These are phyloP conservation scores for Sporothrix protearum DNA, from an alignment of 2,329 filamentous ascomycete genomes.

Conservation along the genomic window DNA sequence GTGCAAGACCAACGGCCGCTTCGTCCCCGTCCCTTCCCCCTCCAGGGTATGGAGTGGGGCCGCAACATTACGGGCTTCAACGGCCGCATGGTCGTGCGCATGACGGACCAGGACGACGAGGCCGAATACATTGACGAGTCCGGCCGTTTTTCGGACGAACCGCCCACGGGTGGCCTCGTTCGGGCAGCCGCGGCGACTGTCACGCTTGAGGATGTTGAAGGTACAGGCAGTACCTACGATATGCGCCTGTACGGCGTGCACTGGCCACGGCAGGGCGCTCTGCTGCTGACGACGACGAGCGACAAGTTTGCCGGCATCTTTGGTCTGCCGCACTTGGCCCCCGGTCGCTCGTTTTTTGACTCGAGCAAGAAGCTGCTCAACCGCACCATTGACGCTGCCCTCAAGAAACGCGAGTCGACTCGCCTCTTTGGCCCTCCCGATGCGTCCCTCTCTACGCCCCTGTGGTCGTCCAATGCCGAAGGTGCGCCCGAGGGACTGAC, in stretches of 20 bases:
- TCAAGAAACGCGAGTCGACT: constrained; percentile 60
- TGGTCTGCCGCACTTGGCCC: constrained; percentile 76
- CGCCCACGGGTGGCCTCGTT: constrained; percentile 50
- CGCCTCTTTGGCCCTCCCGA: constrained; percentile 57
- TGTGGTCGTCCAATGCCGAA: constrained; percentile 71
- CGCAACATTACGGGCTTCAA: constrained; percentile 74
- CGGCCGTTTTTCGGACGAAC: constrained; percentile 31
- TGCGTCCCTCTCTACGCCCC: constrained; percentile 51
- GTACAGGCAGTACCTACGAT: constrained; percentile 71
- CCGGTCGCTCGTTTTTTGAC: constrained; percentile 54
- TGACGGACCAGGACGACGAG: constrained; percentile 53
- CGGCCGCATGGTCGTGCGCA: constrained; percentile 66
- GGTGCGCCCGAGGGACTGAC: constrained; percentile 56
- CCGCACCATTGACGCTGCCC: constrained; percentile 63
- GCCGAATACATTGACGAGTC: constrained; percentile 41
- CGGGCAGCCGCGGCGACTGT: constrained; percentile 68
- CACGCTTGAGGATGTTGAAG: constrained; percentile 67
- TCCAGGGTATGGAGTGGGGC: constrained; percentile 54
- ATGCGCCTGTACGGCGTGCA: constrained; percentile 80
- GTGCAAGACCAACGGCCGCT: not conserved
- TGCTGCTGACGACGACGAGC: constrained; percentile 83
- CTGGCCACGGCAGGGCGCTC: constrained; percentile 73
- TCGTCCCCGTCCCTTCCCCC: not conserved
- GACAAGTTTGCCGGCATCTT: constrained; percentile 94
- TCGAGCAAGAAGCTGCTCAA: constrained; percentile 66